Evolutionary conservation across 1,284 basidiomycete species (phyloP), one percentile per base, ranked within the genome.

Genomic region (Cryptococcus sp.): DNA sequence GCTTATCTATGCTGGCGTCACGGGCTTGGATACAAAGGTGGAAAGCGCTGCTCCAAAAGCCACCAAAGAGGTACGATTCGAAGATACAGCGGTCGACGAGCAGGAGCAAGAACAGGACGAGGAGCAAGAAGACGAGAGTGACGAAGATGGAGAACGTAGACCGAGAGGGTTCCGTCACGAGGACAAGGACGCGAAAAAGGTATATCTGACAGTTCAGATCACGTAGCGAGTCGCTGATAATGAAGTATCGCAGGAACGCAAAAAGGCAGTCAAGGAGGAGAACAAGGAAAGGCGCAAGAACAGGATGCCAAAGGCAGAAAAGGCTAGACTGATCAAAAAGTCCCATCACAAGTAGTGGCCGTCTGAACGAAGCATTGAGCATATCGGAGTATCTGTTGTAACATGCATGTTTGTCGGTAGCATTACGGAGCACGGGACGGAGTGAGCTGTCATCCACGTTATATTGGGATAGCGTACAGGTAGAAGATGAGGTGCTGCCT

Each of bases 241-340:
- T 52, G 19, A 3, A 47, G 20, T 35, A 1, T 49, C 23, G 44
- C 73, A 94, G 90, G 90, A 93, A 76, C 86, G 93, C 11, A 94
- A 96, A 78, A 89, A 91, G 74, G 87, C 88, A 13, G 85, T 85
- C 35, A 97, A 96, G 75, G 89, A 88, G 64, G 90, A 90, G 75
- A 87, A 88, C 53, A 84, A 88, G 68, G 93, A 96, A 80, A 90
- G 86, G 78, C 84, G 93, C 61, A 91, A 93, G 77, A 82, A 85
- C 66, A 97, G 97, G 81, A 92, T 97, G 83, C 90, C 91, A 53
- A 97, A 97, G 78, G 85, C 87, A 42, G 91, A 94, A 79, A 97
- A 97, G 82, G 90, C 90, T 79, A 84, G 86, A 50, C 84, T 85
- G 65, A 84, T 96, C 66, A 95, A 91, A 79, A 77, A 77, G 63